Evolutionary conservation across 805 yeast species (phyloP).

Genomic region (Teunomyces lycoperdinae): DNA sequence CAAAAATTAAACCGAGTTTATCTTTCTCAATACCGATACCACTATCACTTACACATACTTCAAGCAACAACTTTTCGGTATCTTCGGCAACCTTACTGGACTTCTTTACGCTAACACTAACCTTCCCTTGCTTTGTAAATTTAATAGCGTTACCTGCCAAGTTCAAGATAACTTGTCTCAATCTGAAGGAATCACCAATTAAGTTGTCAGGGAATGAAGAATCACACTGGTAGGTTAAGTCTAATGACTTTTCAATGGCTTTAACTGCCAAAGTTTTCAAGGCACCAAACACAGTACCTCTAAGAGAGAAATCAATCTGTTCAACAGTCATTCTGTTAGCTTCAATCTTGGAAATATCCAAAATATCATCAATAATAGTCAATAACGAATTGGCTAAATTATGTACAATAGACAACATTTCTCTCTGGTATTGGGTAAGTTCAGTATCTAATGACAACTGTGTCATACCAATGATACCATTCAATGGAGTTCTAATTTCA

Average conservation of each 20-base stretch:
- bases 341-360: constrained; percentile 90
- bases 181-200: constrained; percentile 85
- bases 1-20: constrained; percentile 80
- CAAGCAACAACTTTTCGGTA: constrained; percentile 51
- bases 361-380: constrained; percentile 84
- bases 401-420: constrained; percentile 86
- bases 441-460: constrained; percentile 86
- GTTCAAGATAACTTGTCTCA: constrained; percentile 82
- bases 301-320: constrained; percentile 77
- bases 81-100: constrained; percentile 35
- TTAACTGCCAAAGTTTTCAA: constrained; percentile 85
- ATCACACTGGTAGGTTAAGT: constrained; percentile 77
- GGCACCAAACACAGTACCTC: constrained; percentile 90
- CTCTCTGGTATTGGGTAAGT: constrained; percentile 86
- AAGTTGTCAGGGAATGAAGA: constrained; percentile 83
- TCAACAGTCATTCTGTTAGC: constrained; percentile 93
- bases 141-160: constrained; percentile 89
- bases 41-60: constrained; percentile 85
- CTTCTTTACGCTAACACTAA: constrained; percentile 68
- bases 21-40: constrained; percentile 89
- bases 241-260: constrained; percentile 82
- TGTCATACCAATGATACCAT: constrained; percentile 92
- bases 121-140: constrained; percentile 81
- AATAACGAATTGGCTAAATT: constrained; percentile 81
- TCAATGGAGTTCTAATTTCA: constrained; percentile 88